Percentiles rank a stretch among this genome's conserved stretches.
Conservation (phyloP, 2,329 filamentous ascomycete species). For the Cercospora sesami region DNA sequence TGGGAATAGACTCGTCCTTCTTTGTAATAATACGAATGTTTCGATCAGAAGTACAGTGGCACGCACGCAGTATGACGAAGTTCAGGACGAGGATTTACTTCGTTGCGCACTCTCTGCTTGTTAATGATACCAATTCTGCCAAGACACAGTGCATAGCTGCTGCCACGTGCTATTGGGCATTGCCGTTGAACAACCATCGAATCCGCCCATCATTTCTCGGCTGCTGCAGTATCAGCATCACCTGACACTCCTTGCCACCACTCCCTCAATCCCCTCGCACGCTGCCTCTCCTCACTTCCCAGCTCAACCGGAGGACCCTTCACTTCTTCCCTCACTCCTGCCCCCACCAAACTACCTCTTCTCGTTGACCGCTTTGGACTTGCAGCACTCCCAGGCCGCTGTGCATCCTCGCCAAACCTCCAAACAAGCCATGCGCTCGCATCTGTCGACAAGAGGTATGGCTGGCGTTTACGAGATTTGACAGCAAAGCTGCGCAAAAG, state of each 20-base stretch:
- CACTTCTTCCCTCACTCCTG: conserved; percentile 43
- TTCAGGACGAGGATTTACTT: background rate
- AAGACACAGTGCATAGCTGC: background rate
- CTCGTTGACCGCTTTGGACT: conserved; percentile 34
- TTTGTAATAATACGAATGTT: background rate
- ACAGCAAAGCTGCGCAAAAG: conserved; percentile 48
- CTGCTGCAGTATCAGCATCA: background rate
- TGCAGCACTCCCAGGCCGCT: conserved; percentile 16
- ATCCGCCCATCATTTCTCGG: background rate
- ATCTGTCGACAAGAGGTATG: conserved; percentile 44
- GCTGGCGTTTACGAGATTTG: conserved; percentile 42
- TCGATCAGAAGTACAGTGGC: background rate
- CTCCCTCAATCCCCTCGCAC: conserved; percentile 42
- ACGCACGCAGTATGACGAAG: background rate
- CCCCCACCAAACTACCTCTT: conserved; percentile 25
- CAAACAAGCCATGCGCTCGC: conserved; percentile 52
- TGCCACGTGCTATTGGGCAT: background rate
- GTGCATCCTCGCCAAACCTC: conserved; percentile 36
- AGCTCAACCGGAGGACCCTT: conserved; percentile 50
- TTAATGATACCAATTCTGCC: background rate
- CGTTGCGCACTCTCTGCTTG: background rate
- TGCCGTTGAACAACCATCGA: background rate
- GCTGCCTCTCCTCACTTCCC: conserved; percentile 47
- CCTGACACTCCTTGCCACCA: conserved; percentile 40
- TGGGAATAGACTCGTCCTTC: background rate